Conservation (phyloP, 225 moss, liverwort and hornwort species). For the Asterella californica region DNA sequence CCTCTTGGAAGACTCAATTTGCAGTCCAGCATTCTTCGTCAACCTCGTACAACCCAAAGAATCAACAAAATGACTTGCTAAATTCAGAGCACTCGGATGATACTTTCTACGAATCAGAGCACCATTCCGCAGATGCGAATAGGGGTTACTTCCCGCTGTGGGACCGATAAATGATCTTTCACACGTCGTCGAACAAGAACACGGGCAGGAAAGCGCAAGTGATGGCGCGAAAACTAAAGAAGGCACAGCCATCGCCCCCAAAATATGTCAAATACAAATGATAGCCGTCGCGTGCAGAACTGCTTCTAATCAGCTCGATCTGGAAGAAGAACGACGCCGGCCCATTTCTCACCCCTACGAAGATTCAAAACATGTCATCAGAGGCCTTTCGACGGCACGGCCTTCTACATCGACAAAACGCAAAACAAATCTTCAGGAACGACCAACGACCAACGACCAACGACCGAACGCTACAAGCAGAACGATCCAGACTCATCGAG, state of each 20-base stretch:
- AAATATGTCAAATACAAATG: too few species aligned
- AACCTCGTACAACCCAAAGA: constrained; percentile 5
- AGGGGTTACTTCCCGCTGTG: background rate
- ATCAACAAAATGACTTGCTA: constrained; percentile 6
- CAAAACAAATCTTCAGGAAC: too few species aligned
- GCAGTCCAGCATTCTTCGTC: background rate
- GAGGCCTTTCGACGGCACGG: too few species aligned
- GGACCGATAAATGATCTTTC: background rate
- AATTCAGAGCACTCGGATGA: background rate
- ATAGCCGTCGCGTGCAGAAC: too few species aligned
- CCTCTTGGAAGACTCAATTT: background rate
- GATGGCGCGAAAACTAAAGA: background rate
- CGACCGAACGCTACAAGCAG: too few species aligned
- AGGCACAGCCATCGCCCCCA: background rate
- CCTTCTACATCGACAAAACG: too few species aligned
- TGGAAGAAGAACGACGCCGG: too few species aligned
- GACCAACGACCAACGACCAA: too few species aligned
- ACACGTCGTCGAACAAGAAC: background rate
- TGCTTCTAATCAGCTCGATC: too few species aligned
- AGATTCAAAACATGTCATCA: too few species aligned
- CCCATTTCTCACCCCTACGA: too few species aligned
- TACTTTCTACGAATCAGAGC: background rate
- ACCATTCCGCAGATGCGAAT: background rate
- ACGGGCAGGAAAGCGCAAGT: background rate
- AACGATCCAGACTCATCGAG: too few species aligned